phyloP scores from a whole-genome alignment of 1,139 yeast genomes.

The Yamadazyma membranifaciens region DNA sequence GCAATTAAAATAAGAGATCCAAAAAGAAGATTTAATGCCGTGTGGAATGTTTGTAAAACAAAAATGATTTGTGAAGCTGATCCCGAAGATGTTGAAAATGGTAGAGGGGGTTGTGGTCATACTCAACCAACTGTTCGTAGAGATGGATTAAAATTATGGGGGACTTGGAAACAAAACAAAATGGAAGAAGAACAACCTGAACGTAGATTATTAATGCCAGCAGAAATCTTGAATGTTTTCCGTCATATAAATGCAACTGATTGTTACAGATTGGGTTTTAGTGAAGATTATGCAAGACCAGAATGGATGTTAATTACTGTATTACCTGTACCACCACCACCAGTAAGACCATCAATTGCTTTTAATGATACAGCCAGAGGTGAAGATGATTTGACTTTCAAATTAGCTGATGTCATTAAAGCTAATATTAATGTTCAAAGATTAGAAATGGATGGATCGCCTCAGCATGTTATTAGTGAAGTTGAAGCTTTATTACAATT shows the following conservation, averaged over 20 bases:
- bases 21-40: constrained; percentile 92
- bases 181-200: constrained; percentile 86
- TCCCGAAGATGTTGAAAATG: constrained; percentile 45
- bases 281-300: constrained; percentile 95
- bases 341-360: constrained; percentile 97
- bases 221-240: constrained; percentile 87
- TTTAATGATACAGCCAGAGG: constrained; percentile 99
- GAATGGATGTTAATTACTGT: constrained; percentile 98
- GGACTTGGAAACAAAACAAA: constrained; percentile 94
- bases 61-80: constrained; percentile 97
- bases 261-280: constrained; percentile 78
- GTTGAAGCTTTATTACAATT: constrained; percentile 93
- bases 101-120: constrained; percentile 98
- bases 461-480: constrained; percentile 96
- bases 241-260: constrained; percentile 89
- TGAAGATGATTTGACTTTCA: constrained; percentile 98
- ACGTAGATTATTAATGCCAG: constrained; percentile 81
- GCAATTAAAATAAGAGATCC: constrained; percentile 91
- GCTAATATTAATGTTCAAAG: constrained; percentile 96
- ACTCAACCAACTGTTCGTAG: constrained; percentile 94
- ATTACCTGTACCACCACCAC: constrained; percentile 99
- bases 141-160: constrained; percentile 94
- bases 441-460: constrained; percentile 97
- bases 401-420: constrained; percentile 92
- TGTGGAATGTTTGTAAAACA: constrained; percentile 88